Percentiles rank a stretch among this genome's conserved stretches.
These are phyloP conservation scores for Vitis cinerea DNA, from an alignment of 164 flowering plant genomes.

Conservation along the genomic window DNA sequence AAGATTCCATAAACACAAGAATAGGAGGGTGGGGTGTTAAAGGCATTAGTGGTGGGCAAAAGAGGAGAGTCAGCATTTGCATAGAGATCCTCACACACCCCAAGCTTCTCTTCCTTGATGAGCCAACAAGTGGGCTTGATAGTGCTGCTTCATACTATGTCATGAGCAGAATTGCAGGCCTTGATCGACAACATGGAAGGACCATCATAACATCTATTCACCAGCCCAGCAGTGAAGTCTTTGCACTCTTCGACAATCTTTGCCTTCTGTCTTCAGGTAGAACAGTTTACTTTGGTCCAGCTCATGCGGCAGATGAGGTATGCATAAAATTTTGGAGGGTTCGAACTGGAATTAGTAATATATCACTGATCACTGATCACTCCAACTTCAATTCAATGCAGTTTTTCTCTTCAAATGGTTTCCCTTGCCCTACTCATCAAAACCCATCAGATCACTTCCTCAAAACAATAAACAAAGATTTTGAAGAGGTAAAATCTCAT, in stretches of 20 bases:
- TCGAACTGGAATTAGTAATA: no score
- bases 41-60: conserved; percentile 47
- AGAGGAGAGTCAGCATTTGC: conserved; percentile 46
- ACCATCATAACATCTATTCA: conserved; percentile 38
- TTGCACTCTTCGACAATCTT: conserved; percentile 35
- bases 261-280: conserved; percentile 32
- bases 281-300: conserved; percentile 42
- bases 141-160: conserved; percentile 44
- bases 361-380: no score
- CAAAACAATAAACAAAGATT: conserved; percentile 69
- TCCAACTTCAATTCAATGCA: conserved; percentile 15
- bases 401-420: conserved; percentile 68
- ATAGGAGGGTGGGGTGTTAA: conserved; percentile 42
- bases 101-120: conserved; percentile 33
- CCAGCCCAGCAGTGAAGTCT: conserved; percentile 44
- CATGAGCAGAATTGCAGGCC: conserved; percentile 23
- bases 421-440: conserved; percentile 64
- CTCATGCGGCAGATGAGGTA: conserved; percentile 31
- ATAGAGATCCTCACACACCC: conserved; percentile 36
- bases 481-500: conserved; percentile 45
- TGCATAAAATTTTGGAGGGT: not conserved
- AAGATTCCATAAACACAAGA: conserved; percentile 34
- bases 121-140: conserved; percentile 36
- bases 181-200: conserved; percentile 3
- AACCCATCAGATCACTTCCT: conserved; percentile 88